A percentile compares a stretch with the other conserved stretches of the same genome.
These are phyloP conservation scores for Solioccasus polychromus DNA, from an alignment of 768 basidiomycete species.

Conservation along the genomic window DNA sequence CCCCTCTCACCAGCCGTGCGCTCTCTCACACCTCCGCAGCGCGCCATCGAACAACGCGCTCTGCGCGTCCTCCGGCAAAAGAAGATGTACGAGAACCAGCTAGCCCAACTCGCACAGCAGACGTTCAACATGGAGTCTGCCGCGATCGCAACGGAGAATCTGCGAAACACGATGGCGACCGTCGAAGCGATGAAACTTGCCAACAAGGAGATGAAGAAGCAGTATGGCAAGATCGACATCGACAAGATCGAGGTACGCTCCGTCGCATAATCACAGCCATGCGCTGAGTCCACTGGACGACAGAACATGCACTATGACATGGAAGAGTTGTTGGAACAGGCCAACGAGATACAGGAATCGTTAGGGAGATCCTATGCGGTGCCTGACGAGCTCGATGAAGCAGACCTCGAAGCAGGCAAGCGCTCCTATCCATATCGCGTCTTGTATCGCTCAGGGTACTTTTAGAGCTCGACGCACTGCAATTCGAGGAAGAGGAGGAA, in stretches of 20 bases:
- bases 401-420: constrained; percentile 92
- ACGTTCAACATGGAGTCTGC: constrained; percentile 99
- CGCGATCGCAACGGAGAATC: constrained; percentile 92
- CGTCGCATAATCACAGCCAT: not conserved
- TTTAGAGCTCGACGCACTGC: constrained; percentile 89
- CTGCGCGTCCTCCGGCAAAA: constrained; percentile 92
- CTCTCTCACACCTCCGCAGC: constrained; percentile 40
- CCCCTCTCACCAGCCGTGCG: not conserved
- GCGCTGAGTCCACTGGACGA: not conserved
- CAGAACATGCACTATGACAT: constrained; percentile 97
- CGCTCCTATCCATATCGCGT: not conserved
- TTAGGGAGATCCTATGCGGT: constrained; percentile 92
- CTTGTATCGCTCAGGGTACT: constrained; percentile 1
- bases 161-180: constrained; percentile 98
- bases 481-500: constrained; percentile 90
- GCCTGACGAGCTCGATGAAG: constrained; percentile 97
- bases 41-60: constrained; percentile 93
- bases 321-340: constrained; percentile 95
- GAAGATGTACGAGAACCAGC: constrained; percentile 91
- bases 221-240: constrained; percentile 96
- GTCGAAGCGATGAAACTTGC: constrained; percentile 94
- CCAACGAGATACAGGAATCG: constrained; percentile 96
- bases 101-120: constrained; percentile 89
- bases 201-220: constrained; percentile 94
- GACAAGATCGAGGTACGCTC: constrained; percentile 92